phyloP scores from a whole-genome alignment of 1,284 basidiomycete genomes.

The Microstroma glucosiphilum region DNA sequence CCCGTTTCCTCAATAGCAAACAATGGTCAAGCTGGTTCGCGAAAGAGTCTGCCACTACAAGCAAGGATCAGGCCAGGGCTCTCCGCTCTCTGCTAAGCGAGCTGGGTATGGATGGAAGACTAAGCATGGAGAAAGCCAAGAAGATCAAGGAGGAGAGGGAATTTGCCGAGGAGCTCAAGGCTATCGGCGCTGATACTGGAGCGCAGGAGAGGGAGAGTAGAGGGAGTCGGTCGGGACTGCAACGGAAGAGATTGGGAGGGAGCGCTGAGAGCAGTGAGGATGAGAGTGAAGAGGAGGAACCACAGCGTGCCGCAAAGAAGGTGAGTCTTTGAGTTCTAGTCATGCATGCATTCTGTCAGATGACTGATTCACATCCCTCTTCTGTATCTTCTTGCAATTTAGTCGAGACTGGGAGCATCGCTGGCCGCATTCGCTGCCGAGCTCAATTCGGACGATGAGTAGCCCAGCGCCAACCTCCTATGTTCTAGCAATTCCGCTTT shows the following conservation, averaged over 20 bases:
- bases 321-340: neutral
- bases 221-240: neutral
- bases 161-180: conserved; percentile 6
- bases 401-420: conserved; percentile 1
- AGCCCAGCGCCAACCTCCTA: neutral
- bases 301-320: conserved; percentile 1
- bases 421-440: conserved; percentile 4
- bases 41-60: neutral
- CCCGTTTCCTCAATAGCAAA: neutral
- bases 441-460: conserved; percentile 8
- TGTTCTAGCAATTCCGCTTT: too few relatives aligned
- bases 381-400: neutral
- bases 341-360: neutral
- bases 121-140: conserved; percentile 8
- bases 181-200: conserved; percentile 3
- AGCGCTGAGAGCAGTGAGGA: neutral
- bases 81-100: neutral
- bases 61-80: neutral
- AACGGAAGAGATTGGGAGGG: neutral
- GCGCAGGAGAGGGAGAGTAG: neutral
- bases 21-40: neutral
- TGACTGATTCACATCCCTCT: neutral
- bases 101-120: neutral
- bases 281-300: neutral
- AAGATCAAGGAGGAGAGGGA: conserved; percentile 5